Base-by-base conservation (phyloP, 768 basidiomycete genomes). In the Dioszegia hungarica region DNA sequence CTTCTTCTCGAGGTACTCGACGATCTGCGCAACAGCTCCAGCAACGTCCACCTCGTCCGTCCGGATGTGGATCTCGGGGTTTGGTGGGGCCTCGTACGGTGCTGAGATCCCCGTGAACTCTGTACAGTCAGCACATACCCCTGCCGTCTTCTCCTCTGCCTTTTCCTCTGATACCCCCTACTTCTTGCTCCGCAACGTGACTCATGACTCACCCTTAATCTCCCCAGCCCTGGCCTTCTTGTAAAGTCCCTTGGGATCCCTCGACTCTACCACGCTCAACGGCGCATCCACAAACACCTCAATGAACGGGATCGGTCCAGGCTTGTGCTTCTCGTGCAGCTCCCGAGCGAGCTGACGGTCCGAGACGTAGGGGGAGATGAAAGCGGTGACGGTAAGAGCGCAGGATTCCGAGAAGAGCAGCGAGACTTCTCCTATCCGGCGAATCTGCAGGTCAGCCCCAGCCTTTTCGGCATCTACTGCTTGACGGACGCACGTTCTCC, bases 41-140 rank as follows among this genome's bases (percentile, higher is more conserved):
- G 81, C 79, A 31, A 98, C 86, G 65, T 86, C 83, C 24, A 81
- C 81, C 75, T 92, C 81, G 71, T 89, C 83, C 2, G 94, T 98
- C 72, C 82, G 85, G 77, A 99, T 87, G 79, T 93, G 91, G 58
- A 99, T 83, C 77, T 98, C 95, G 39, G 95, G 86, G 14, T 78
- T 78, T 54, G 81, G 80, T 17, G 95, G 95, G 5, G 85, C 83
- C 77, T 98, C 95, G 76, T 98, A 98, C 17, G 95, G 95, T 5
- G 95, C 90, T 20, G 91, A 93, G 74, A 98, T 87, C 6, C 95
- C 95, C 44, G 95, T 98, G 78, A 99, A 99, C 54, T 98, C 95
- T 98, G 70, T 2, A 41, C 2, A 4, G 27, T 43, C 25, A 9
- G 49, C 5, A 45, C 43, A 52, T 24, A 27, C 2, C 14, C 28